Percentiles rank a stretch among this genome's conserved stretches.
phyloP scores from a whole-genome alignment of 495 filamentous ascomycete genomes.

The Xylaria palmicola region DNA sequence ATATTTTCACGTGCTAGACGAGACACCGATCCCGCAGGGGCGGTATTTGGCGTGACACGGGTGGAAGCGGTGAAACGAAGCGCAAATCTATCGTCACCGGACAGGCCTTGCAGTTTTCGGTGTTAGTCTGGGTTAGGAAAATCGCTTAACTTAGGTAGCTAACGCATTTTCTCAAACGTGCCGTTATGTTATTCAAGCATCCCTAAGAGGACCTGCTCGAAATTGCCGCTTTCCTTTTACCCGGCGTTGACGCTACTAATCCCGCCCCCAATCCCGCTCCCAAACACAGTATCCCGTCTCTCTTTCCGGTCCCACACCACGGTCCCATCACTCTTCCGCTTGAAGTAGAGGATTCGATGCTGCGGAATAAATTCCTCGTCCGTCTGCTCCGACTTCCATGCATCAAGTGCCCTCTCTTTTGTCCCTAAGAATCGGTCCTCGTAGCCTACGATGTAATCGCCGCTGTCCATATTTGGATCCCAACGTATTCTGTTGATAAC shows the following conservation, averaged over 20 bases:
- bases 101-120: not conserved
- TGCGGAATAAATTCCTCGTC: slow-evolving; percentile 85
- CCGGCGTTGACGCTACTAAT: slow-evolving; percentile 14
- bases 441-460: slow-evolving; percentile 72
- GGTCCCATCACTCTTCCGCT: slow-evolving; percentile 55
- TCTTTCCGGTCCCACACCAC: slow-evolving; percentile 59
- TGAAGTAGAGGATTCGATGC: slow-evolving; percentile 75
- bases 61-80: not conserved
- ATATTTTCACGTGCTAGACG: too few relatives aligned
- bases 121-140: not conserved
- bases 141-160: not conserved
- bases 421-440: slow-evolving; percentile 69
- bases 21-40: not conserved
- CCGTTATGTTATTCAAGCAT: not conserved
- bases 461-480: slow-evolving; percentile 60
- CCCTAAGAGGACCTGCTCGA: not conserved
- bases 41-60: not conserved
- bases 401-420: slow-evolving; percentile 59
- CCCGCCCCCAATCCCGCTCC: slow-evolving; percentile 39
- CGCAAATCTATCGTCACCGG: not conserved
- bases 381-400: slow-evolving; percentile 74
- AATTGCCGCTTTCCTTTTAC: not conserved
- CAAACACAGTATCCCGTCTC: slow-evolving; percentile 45
- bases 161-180: not conserved
- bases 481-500: slow-evolving; percentile 72